These are phyloP conservation scores for Entomophthora muscae DNA, from an alignment of 371 early-diverging fungal species.

Conservation along the genomic window DNA sequence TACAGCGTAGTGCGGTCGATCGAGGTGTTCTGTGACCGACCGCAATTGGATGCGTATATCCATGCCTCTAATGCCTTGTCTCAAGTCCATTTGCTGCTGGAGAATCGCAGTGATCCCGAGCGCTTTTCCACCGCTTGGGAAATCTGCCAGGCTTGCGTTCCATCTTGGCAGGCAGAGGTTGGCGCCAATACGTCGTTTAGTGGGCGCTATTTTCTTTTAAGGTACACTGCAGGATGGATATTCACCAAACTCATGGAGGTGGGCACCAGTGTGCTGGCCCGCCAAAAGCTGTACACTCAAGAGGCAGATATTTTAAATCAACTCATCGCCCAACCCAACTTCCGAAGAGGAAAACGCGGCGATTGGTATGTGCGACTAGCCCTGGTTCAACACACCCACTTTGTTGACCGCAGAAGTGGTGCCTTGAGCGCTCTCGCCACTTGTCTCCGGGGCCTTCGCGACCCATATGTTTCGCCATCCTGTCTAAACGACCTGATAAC, in stretches of 20 bases:
- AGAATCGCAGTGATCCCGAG: slow-evolving; percentile 11
- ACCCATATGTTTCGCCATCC: slow-evolving; percentile 29
- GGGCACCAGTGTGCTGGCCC: slow-evolving; percentile 30
- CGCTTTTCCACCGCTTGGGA: slow-evolving; percentile 15
- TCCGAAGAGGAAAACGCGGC: slow-evolving; percentile 36
- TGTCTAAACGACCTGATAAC: neutral
- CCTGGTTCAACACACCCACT: slow-evolving; percentile 32
- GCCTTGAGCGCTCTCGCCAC: slow-evolving; percentile 26
- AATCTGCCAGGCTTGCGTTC: slow-evolving; percentile 18
- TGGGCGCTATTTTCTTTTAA: slow-evolving; percentile 18
- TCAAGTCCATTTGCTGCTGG: slow-evolving; percentile 16
- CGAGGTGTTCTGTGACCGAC: slow-evolving; percentile 26
- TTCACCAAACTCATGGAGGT: slow-evolving; percentile 38
- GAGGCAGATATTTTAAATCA: slow-evolving; percentile 33
- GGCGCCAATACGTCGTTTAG: slow-evolving; percentile 9
- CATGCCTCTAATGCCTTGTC: slow-evolving; percentile 21
- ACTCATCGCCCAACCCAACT: slow-evolving; percentile 34
- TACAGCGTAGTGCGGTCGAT: slow-evolving; percentile 28
- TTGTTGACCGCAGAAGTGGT: slow-evolving; percentile 20
- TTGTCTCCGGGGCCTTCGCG: slow-evolving; percentile 30
- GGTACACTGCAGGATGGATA: slow-evolving; percentile 42
- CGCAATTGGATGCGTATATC: slow-evolving; percentile 33
- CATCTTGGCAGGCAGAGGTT: slow-evolving; percentile 10
- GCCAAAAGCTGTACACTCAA: slow-evolving; percentile 29
- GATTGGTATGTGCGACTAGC: slow-evolving; percentile 53